Evolutionary conservation across 345 rosid species (phyloP), one percentile per base, ranked within the genome.

Genomic region (Camelina laxa): DNA sequence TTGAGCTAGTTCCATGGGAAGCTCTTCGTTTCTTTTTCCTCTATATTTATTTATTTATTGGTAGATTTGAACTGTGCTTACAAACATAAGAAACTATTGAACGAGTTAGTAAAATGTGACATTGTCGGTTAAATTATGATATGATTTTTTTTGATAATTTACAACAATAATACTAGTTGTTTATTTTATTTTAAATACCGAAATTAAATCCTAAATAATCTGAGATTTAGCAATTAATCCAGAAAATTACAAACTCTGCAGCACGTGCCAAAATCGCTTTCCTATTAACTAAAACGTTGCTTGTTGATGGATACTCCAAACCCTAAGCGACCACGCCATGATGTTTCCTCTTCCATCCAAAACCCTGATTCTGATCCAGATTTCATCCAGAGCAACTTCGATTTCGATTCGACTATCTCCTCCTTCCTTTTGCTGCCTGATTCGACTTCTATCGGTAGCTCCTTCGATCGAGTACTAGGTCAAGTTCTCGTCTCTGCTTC

Each of bases 381-480:
- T 36, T 5, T 36, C 15, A 17, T 11, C 63, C 63, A 58, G 21
- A 31, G 1, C 4, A 44, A 58, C 14, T 59, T 36, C 9, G 65
- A 60, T 38, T 59, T 36, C 9, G 65, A 60, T 38, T 60, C 65
- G 17, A 39, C 10, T 12, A 39, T 60, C 49, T 60, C 65, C 17
- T 60, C 49, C 1, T 60, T 60, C 30, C 30, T 39, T 16, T 3
- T 21, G 31, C 20, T 60, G 6, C 17, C 48, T 60, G 49, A 60
- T 31, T 30, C 56, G 0, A 77, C 76, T 67, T 78, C 84, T 65
- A 65, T 88, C 83, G 86, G 75, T 73, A 78, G 78, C 68, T 79
- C 90, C 50, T 81, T 90, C 66, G 90, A 87, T 57, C 81, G 83
- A 51, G 87, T 90, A 36, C 87, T 85, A 59, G 89, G 81, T 9